phyloP scores from a whole-genome alignment of 2,329 filamentous ascomycete species.

The Trichothecium roseum region DNA sequence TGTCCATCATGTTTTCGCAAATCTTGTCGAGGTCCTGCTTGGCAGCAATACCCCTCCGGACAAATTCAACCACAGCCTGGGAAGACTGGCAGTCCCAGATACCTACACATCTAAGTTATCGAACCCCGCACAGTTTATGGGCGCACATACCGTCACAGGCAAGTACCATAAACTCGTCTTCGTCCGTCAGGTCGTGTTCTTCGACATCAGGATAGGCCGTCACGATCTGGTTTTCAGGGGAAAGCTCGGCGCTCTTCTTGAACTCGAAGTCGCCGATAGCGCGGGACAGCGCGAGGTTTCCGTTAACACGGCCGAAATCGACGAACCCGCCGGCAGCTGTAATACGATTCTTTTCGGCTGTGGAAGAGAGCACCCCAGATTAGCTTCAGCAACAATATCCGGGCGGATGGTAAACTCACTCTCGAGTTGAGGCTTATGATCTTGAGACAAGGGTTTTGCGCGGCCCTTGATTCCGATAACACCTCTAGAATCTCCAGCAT shows the following conservation, averaged over 20 bases:
- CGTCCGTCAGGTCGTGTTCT: constrained; percentile 77
- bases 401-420: constrained; percentile 41
- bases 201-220: constrained; percentile 94
- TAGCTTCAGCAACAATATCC: not conserved
- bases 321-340: constrained; percentile 94
- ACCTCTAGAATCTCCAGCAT: constrained; percentile 90
- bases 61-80: constrained; percentile 94
- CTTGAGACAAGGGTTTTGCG: constrained; percentile 95
- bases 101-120: constrained; percentile 43
- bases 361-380: constrained; percentile 3
- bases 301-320: constrained; percentile 96
- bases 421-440: constrained; percentile 98
- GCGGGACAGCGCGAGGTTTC: constrained; percentile 90
- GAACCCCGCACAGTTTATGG: constrained; percentile 4
- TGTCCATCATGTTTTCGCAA: constrained; percentile 99
- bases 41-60: constrained; percentile 87
- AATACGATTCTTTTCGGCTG: constrained; percentile 92
- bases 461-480: constrained; percentile 94
- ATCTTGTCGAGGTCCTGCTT: constrained; percentile 93
- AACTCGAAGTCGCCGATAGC: constrained; percentile 99
- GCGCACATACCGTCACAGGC: constrained; percentile 72
- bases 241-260: constrained; percentile 95
- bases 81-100: constrained; percentile 99
- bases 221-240: constrained; percentile 97
- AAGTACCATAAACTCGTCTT: constrained; percentile 92